phyloP scores from a whole-genome alignment of 2,329 filamentous ascomycete genomes.

The Colletotrichum sp. region DNA sequence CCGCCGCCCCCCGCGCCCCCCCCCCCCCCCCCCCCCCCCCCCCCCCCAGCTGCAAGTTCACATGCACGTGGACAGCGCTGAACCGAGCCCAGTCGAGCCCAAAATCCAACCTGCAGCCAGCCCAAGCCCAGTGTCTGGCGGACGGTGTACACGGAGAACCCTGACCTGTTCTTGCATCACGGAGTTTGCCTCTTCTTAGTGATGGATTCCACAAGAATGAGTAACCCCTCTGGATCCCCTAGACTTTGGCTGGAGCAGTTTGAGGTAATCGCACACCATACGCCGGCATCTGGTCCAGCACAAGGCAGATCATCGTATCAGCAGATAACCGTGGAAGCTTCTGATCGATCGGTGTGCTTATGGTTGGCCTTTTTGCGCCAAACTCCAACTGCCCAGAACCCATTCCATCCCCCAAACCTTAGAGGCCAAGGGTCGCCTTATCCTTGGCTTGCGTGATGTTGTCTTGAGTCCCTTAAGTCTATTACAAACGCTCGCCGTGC shows the following conservation, averaged over 20 bases:
- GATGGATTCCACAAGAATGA: background rate
- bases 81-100: background rate
- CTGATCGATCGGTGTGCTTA: background rate
- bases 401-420: background rate
- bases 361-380: background rate
- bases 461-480: background rate
- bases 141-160: background rate
- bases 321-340: background rate
- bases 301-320: background rate
- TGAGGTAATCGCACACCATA: background rate
- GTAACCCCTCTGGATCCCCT: background rate
- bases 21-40: too few species aligned
- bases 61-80: background rate
- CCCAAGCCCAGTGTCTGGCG: background rate
- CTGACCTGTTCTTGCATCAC: background rate
- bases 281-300: background rate
- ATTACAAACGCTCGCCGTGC: background rate
- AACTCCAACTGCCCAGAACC: background rate
- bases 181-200: background rate
- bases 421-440: background rate
- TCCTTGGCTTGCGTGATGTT: background rate
- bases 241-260: background rate
- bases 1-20: too few species aligned
- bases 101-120: background rate
- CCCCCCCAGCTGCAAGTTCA: background rate